Percentiles rank a stretch among this genome's conserved stretches.
Conservation (phyloP, 2,329 filamentous ascomycete genomes). For the Cordyceps tenuipes region DNA sequence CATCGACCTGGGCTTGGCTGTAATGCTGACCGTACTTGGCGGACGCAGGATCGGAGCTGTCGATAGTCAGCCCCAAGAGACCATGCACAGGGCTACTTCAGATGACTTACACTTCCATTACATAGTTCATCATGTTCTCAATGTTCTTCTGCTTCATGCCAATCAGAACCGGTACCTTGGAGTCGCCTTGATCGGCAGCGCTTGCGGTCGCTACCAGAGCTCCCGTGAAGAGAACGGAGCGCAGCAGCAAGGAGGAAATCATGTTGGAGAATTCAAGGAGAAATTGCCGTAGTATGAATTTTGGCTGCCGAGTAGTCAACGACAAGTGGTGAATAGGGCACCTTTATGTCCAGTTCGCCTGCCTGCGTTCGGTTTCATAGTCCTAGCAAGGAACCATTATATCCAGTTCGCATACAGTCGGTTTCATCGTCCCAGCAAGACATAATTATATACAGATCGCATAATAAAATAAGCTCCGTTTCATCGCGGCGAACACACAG, state of each 20-base stretch:
- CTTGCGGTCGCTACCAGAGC: neutral
- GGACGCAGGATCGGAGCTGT: constrained; percentile 3
- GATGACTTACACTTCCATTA: neutral
- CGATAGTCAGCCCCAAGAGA: neutral
- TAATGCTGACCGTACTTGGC: constrained; percentile 5
- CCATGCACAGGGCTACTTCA: neutral
- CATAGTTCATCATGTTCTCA: neutral
- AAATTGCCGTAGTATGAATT: neutral
- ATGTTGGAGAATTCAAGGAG: neutral
- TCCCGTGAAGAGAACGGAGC: neutral
- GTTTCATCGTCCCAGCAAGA: neutral
- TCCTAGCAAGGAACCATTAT: too few relatives aligned
- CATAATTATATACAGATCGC: too few relatives aligned
- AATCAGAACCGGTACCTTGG: neutral
- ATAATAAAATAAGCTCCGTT: too few relatives aligned
- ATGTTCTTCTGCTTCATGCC: neutral
- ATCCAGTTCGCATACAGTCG: neutral
- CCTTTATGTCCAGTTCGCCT: neutral
- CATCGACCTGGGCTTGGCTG: neutral
- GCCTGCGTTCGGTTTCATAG: neutral
- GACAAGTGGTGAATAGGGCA: too few relatives aligned
- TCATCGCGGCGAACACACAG: too few relatives aligned
- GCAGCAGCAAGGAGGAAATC: neutral
- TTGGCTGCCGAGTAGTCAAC: neutral
- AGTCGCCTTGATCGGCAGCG: neutral